Percentiles rank a stretch among this genome's conserved stretches.
These are phyloP conservation scores for Pythium dissimile DNA, from an alignment of 352 stramenopile species.

Conservation along the genomic window DNA sequence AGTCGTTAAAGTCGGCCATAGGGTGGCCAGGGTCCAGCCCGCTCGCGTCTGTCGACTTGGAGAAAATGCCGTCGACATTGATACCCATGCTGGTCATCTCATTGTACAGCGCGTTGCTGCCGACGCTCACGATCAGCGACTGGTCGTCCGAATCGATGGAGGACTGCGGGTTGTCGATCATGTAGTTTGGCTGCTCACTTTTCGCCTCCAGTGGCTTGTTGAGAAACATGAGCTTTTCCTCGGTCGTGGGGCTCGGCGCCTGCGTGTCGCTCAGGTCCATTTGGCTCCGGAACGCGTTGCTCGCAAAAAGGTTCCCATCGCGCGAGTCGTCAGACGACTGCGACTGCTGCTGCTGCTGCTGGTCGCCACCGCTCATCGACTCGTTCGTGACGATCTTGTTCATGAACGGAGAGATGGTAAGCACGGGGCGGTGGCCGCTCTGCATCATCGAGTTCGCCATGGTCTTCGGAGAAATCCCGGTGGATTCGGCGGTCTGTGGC, in stretches of 20 bases:
- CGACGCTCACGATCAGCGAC: constrained; percentile 34
- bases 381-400: constrained; percentile 54
- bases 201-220: constrained; percentile 22
- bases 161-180: constrained; percentile 15
- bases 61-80: constrained; percentile 45
- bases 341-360: constrained; percentile 23
- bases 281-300: constrained; percentile 65
- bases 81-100: constrained; percentile 82
- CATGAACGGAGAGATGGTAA: constrained; percentile 74
- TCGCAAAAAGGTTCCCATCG: constrained; percentile 65
- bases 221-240: constrained; percentile 23
- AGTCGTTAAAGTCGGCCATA: constrained; percentile 40
- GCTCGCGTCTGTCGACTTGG: constrained; percentile 28
- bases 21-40: constrained; percentile 14
- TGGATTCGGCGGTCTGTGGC: background rate
- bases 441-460: constrained; percentile 7
- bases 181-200: constrained; percentile 1
- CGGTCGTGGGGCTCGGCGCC: constrained; percentile 12
- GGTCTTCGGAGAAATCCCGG: constrained; percentile 12
- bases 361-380: constrained; percentile 8
- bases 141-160: constrained; percentile 4
- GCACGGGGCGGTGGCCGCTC: constrained; percentile 34
- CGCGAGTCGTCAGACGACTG: constrained; percentile 5
- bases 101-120: constrained; percentile 49
- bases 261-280: constrained; percentile 45